These are phyloP conservation scores for Starmerella stigmatis DNA, from an alignment of 805 yeast genomes.

Conservation along the genomic window DNA sequence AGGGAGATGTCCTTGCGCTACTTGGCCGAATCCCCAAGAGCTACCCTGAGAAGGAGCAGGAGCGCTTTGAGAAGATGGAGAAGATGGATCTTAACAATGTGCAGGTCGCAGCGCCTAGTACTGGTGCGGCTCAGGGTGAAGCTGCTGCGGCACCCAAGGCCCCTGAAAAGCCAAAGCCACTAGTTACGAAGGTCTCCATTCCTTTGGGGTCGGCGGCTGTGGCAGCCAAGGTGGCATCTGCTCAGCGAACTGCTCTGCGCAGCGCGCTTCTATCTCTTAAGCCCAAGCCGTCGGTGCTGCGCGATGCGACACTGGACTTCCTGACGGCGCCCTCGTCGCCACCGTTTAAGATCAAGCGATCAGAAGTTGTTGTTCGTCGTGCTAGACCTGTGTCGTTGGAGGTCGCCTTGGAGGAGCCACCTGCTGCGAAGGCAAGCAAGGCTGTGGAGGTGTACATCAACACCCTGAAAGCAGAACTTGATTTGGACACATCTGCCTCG, in stretches of 20 bases:
- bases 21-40: conserved; percentile 59
- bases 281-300: conserved; percentile 34
- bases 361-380: conserved; percentile 15
- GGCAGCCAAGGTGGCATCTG: conserved; percentile 31
- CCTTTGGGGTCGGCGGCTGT: conserved; percentile 25
- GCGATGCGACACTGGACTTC: conserved; percentile 53
- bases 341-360: conserved; percentile 34
- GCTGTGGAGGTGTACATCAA: conserved; percentile 17
- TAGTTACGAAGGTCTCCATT: conserved; percentile 11
- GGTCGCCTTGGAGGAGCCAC: conserved; percentile 19
- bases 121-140: conserved; percentile 18
- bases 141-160: conserved; percentile 18
- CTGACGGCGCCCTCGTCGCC: conserved; percentile 37
- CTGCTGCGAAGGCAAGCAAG: conserved; percentile 10
- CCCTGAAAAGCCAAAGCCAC: conserved; percentile 21
- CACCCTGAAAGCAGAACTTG: conserved; percentile 10
- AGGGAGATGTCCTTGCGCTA: conserved; percentile 84
- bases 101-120: conserved; percentile 27
- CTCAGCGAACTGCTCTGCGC: conserved; percentile 37
- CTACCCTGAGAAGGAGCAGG: conserved; percentile 43
- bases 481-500: background rate
- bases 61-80: conserved; percentile 45
- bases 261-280: conserved; percentile 35
- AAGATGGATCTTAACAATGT: conserved; percentile 67
- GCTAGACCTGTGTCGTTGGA: conserved; percentile 21